phyloP scores from a whole-genome alignment of 1,284 basidiomycete genomes.

The Heliocybe sulcata region DNA sequence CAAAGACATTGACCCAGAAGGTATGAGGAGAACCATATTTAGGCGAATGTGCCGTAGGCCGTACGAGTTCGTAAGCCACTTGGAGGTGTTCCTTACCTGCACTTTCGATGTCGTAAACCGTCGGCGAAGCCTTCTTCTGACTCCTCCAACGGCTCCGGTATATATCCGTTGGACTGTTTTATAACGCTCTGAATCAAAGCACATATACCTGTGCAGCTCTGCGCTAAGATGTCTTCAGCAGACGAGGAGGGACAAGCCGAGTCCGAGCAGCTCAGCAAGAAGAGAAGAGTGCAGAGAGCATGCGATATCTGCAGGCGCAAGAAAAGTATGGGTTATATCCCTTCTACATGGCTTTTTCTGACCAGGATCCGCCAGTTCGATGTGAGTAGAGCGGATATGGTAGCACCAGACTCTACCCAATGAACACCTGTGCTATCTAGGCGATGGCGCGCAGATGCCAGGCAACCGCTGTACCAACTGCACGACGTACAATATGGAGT shows the following conservation, averaged over 20 bases:
- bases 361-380: conserved; percentile 31
- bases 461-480: conserved; percentile 75
- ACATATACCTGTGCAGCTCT: background rate
- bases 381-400: conserved; percentile 31
- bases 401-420: background rate
- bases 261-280: conserved; percentile 38
- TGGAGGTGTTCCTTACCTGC: background rate
- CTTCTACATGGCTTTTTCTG: background rate
- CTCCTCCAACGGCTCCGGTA: background rate
- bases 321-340: conserved; percentile 44
- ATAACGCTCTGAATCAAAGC: background rate
- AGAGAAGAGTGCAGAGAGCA: conserved; percentile 63
- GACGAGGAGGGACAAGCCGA: conserved; percentile 36
- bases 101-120: background rate
- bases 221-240: conserved; percentile 33
- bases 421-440: conserved; percentile 18
- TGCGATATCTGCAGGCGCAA: conserved; percentile 73
- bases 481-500: conserved; percentile 62
- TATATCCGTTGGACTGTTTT: background rate
- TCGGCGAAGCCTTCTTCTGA: background rate
- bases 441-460: conserved; percentile 59
- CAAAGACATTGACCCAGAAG: too few species aligned
- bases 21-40: too few species aligned
- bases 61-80: background rate
- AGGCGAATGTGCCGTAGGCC: background rate